Conservation (phyloP, 2,329 filamentous ascomycete species). For the Monilinia fructicola region DNA sequence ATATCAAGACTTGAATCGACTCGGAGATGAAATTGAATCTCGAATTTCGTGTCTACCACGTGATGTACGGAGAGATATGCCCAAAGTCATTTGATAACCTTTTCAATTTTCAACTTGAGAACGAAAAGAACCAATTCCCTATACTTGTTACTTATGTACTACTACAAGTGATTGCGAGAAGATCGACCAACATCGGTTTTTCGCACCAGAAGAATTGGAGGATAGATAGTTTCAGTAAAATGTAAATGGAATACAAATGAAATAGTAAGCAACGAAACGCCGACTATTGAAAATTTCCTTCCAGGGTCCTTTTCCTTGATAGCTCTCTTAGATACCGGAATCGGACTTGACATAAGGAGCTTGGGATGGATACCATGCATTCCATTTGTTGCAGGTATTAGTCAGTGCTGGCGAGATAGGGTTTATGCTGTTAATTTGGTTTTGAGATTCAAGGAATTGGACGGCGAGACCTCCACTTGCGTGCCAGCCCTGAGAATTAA, state of each 20-base stretch:
- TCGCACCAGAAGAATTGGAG: not conserved
- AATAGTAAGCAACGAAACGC: not conserved
- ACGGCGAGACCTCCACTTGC: conserved; percentile 18
- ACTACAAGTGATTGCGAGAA: not conserved
- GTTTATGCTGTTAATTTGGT: conserved; percentile 18
- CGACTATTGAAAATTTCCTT: not conserved
- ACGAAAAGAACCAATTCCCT: not conserved
- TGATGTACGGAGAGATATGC: too few species aligned
- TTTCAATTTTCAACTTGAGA: not conserved
- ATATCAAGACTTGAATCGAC: not conserved
- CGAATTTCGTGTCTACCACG: not conserved
- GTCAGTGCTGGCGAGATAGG: conserved; percentile 29
- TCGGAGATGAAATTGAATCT: too few species aligned
- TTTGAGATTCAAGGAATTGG: conserved; percentile 18
- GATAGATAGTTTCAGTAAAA: not conserved
- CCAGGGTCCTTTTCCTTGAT: not conserved
- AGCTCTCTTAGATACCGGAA: conserved; percentile 33
- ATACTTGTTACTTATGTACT: conserved; percentile 4
- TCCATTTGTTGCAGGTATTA: conserved; percentile 32
- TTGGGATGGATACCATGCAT: conserved; percentile 27
- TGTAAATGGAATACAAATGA: not conserved
- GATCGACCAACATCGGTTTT: not conserved
- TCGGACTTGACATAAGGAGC: conserved; percentile 32
- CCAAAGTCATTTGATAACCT: not conserved
- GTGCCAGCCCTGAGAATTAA: conserved; percentile 16